Base-by-base conservation (phyloP, 345 rosid species). In the Sisymbrium irio region DNA sequence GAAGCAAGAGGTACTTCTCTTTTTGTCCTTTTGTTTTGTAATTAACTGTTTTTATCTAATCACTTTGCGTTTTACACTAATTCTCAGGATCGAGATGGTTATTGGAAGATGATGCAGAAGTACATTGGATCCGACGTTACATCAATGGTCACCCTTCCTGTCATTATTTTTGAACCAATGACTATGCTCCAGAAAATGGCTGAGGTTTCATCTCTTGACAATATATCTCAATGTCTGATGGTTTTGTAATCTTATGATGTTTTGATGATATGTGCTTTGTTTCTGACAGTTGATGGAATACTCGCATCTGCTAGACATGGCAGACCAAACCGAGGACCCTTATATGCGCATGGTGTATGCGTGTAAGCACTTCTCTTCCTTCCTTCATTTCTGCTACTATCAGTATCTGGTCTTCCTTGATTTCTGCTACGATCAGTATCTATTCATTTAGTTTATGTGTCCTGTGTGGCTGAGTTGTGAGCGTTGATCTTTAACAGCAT, bases 41-140 rank as follows among this genome's bases (percentile, higher is more conserved):
- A 7, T 28, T 15, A 2, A 6, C 12, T 44, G 59, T 45, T 37
- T 45, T 37, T 19, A 17, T 62, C 19, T 59, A 40, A 50, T 67
- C 13, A 66, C 51, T 47, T 74, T 62, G 36, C 54, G 27, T 64
- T 57, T 63, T 42, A 41, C 44, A 42, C 33, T 11, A 46, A 62
- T 27, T 75, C 70, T 49, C 79, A 95, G 99, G 99, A 95, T 10
- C 82, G 98, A 7, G 99, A 95, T 30, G 73, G 96, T 53, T 89
- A 92, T 62, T 95, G 99, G 98, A 95, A 89, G 85, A 95, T 87
- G 91, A 95, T 95, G 99, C 99, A 92, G 49, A 95, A 90, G 53
- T 92, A 92, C 53, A 77, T 90, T 65, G 99, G 99, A 49, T 69
- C 98, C 59, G 99, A 95, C 77, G 87, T 95, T 50, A 93, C 97